Percentiles rank a stretch among this genome's conserved stretches.
phyloP scores from a whole-genome alignment of 2,329 filamentous ascomycete species.

The Pseudopithomyces chartarum region DNA sequence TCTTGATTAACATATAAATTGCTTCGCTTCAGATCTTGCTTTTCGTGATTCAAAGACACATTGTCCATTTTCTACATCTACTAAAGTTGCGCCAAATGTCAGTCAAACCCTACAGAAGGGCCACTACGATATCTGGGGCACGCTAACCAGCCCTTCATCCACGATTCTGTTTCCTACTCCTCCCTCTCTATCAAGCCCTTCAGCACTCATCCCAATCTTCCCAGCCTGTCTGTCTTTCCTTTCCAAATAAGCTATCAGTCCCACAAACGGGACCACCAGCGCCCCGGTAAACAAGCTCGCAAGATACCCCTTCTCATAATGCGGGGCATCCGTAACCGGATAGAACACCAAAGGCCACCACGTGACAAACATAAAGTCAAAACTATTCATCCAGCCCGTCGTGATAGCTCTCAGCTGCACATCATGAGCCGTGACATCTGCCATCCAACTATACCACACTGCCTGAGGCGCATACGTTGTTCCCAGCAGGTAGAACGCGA shows the following conservation, averaged over 20 bases:
- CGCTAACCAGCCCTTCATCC: not conserved
- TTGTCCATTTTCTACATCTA: too few species aligned
- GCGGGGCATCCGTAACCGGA: not conserved
- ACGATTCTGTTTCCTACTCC: not conserved
- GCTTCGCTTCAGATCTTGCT: too few species aligned
- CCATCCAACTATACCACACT: constrained; percentile 4
- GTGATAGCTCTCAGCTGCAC: not conserved
- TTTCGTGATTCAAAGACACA: too few species aligned
- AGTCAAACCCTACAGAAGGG: not conserved
- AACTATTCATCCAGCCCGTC: constrained; percentile 1
- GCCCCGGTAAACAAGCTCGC: not conserved
- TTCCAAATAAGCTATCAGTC: not conserved
- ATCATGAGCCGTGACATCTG: constrained; percentile 1
- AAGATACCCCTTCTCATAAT: not conserved
- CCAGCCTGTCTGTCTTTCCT: not conserved
- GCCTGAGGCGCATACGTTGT: constrained; percentile 1
- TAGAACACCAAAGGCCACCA: constrained; percentile 4
- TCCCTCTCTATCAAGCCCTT: too few species aligned
- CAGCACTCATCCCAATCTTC: not conserved
- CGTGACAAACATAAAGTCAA: constrained; percentile 1
- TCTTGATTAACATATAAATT: too few species aligned
- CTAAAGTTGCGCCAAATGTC: too few species aligned
- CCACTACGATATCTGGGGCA: not conserved
- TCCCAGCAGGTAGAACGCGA: constrained; percentile 1
- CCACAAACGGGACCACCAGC: not conserved